These are phyloP conservation scores for Coemansia sp. DNA, from an alignment of 192 early-diverging fungal genomes.

Conservation along the genomic window DNA sequence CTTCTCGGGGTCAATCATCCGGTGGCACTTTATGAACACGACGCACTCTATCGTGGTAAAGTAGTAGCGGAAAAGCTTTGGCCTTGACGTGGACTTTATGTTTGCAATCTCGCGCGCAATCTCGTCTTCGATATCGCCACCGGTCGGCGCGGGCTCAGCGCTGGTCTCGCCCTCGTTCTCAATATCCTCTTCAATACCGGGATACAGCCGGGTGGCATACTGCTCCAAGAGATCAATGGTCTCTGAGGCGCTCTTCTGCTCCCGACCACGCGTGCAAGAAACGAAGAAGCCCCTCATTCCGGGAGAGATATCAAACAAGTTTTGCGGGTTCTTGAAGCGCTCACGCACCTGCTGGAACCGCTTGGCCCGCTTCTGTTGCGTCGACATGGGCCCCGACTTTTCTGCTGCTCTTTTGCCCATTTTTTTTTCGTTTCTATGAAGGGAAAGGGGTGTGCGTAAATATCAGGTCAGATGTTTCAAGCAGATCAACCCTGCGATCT, in stretches of 20 bases:
- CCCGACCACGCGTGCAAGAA: constrained; percentile 41
- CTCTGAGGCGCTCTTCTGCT: constrained; percentile 45
- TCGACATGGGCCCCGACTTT: constrained; percentile 12
- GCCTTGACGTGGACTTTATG: constrained; percentile 36
- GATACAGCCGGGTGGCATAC: constrained; percentile 44
- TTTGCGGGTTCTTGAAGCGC: constrained; percentile 42
- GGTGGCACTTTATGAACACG: constrained; percentile 48
- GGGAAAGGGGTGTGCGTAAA: neutral
- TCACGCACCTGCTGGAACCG: constrained; percentile 39
- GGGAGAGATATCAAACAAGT: constrained; percentile 47
- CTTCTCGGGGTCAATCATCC: constrained; percentile 39
- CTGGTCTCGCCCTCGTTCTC: constrained; percentile 22
- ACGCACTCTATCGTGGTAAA: constrained; percentile 48
- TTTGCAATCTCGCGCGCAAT: constrained; percentile 50
- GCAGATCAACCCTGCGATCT: neutral
- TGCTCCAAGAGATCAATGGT: constrained; percentile 50
- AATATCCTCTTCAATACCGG: constrained; percentile 40
- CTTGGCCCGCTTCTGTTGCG: constrained; percentile 47
- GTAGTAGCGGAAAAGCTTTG: constrained; percentile 43
- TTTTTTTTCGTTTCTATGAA: neutral
- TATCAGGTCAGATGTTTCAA: neutral
- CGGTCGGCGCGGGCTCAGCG: neutral
- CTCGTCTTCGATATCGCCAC: constrained; percentile 45
- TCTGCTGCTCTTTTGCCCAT: constrained; percentile 38
- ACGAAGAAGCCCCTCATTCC: constrained; percentile 54